Evolutionary conservation across 2,329 filamentous ascomycete genomes (phyloP).

Genomic region (Calonectria henricotiae): DNA sequence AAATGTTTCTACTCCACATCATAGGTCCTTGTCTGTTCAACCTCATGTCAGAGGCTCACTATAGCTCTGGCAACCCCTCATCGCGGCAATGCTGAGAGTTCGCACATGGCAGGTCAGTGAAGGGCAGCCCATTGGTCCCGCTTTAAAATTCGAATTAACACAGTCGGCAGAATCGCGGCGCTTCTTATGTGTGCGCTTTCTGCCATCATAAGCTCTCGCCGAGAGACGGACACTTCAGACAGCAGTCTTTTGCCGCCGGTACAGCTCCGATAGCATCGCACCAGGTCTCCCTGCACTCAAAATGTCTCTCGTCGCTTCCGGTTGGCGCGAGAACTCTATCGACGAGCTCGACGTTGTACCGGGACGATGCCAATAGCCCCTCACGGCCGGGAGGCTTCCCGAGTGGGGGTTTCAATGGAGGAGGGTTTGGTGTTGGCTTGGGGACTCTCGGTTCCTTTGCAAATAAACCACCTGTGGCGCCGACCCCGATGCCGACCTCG

Average conservation of each 20-base stretch:
- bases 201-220: constrained; percentile 57
- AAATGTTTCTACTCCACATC: constrained; percentile 45
- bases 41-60: constrained; percentile 47
- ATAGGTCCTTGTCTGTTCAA: constrained; percentile 26
- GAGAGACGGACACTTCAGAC: constrained; percentile 39
- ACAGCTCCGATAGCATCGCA: constrained; percentile 34
- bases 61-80: constrained; percentile 43
- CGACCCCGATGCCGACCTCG: constrained; percentile 1
- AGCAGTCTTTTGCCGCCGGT: constrained; percentile 40
- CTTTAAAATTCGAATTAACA: constrained; percentile 29
- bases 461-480: constrained; percentile 34
- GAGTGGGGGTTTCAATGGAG: constrained; percentile 42
- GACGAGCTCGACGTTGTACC: constrained; percentile 48
- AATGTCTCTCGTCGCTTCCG: constrained; percentile 23
- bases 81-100: constrained; percentile 63
- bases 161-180: constrained; percentile 56
- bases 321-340: constrained; percentile 51
- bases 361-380: constrained; percentile 42
- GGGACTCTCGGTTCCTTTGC: constrained; percentile 51
- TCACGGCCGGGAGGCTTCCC: constrained; percentile 48
- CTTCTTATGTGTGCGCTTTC: constrained; percentile 61
- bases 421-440: constrained; percentile 44
- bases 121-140: neutral
- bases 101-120: constrained; percentile 60
- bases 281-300: constrained; percentile 20